These are phyloP conservation scores for Rhizophagus clarus DNA, from an alignment of 192 early-diverging fungal genomes.

Conservation along the genomic window DNA sequence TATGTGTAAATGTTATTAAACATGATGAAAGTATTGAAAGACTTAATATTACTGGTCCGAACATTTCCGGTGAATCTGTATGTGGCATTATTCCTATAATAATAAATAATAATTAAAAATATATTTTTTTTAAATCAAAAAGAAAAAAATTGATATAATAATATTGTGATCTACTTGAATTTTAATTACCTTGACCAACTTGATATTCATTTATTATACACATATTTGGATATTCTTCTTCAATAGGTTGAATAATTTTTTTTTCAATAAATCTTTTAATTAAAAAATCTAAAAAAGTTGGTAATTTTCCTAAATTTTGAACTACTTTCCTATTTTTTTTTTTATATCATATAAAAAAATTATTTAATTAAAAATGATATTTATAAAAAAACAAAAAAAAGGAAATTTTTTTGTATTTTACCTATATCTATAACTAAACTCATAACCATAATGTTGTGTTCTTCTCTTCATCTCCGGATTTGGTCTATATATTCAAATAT, in stretches of 20 bases:
- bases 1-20: slow-evolving; percentile 62
- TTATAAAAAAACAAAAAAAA: too few species aligned
- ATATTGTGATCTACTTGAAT: slow-evolving; percentile 1
- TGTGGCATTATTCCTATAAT: slow-evolving; percentile 43
- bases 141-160: not conserved
- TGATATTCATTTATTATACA: slow-evolving; percentile 70
- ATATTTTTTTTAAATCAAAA: too few species aligned
- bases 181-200: slow-evolving; percentile 57
- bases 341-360: not conserved
- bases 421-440: slow-evolving; percentile 66
- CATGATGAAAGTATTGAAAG: slow-evolving; percentile 66
- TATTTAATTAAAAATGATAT: too few species aligned
- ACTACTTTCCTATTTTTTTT: slow-evolving; percentile 48
- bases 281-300: slow-evolving; percentile 47
- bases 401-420: slow-evolving; percentile 35
- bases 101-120: too few species aligned
- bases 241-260: slow-evolving; percentile 36
- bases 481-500: slow-evolving; percentile 39
- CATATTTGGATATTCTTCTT: slow-evolving; percentile 46
- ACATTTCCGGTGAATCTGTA: slow-evolving; percentile 56
- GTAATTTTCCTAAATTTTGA: slow-evolving; percentile 55
- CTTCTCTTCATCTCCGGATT: slow-evolving; percentile 70
- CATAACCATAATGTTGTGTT: slow-evolving; percentile 70
- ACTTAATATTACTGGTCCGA: slow-evolving; percentile 62
- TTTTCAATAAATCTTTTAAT: slow-evolving; percentile 46